Evolutionary conservation across 768 basidiomycete species (phyloP), one percentile per base, ranked within the genome.

Genomic region (Russula compacta): DNA sequence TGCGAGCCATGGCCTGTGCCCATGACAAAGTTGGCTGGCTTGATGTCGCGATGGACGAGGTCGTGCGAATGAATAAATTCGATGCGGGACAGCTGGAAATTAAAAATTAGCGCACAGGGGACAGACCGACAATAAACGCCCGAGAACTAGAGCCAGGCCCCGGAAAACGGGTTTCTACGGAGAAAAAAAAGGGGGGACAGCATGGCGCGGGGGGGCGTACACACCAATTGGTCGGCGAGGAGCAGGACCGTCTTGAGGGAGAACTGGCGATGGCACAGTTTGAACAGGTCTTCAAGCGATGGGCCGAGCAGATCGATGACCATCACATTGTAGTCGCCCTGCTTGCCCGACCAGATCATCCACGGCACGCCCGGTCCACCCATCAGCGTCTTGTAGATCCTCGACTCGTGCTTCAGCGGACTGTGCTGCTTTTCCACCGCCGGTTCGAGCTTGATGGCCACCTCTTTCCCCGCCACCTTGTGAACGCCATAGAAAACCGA

Each of bases 1-100:
- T 81, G 79, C 0, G 80, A 69, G 72, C 81, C 76, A 64, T 83
- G 85, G 64, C 84, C 84, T 49, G 84, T 81, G 64, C 92, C 91
- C 92, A 98, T 98, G 63, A 99, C 87, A 71, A 99, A 99, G 76
- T 99, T 98, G 69, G 95, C 95, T 40, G 95, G 95, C 73, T 98
- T 99, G 74, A 99, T 89, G 71, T 98, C 95, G 66, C 95, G 89
- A 73, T 98, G 95, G 44, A 97, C 85, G 67, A 95, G 88, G 69
- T 92, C 90, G 69, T 92, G 87, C 1, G 89, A 91, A 75, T 99
- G 95, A 66, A 98, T 93, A 73, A 93, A 98, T 73, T 97, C 92
- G 69, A 98, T 87, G 51, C 95, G 92, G 8, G 92, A 92, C 72
- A 97, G 86, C 93, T 95, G 56, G 17, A 21, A 36, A 19, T 50